Conservation (phyloP, 768 basidiomycete genomes). For the Leccinum boreale region DNA sequence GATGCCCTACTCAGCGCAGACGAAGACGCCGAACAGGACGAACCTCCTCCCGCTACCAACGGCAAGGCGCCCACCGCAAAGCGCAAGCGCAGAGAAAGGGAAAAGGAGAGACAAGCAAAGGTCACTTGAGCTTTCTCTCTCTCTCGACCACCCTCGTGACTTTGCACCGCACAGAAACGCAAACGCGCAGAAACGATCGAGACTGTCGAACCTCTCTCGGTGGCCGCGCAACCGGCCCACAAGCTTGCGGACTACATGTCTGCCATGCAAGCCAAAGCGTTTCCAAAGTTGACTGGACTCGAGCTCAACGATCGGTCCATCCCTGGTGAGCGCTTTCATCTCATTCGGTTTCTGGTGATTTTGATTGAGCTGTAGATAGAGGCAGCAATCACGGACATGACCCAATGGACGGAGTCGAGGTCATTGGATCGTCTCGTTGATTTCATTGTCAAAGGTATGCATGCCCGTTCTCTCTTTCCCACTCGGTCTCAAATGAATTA, state of each 20-base stretch:
- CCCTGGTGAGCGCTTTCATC: constrained; percentile 54
- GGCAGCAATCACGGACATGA: constrained; percentile 71
- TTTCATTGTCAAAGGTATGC: constrained; percentile 72
- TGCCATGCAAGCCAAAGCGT: constrained; percentile 64
- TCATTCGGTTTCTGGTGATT: constrained; percentile 24
- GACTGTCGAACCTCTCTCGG: constrained; percentile 37
- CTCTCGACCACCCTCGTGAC: constrained; percentile 2
- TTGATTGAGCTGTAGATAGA: constrained; percentile 61
- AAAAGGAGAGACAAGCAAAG: constrained; percentile 72
- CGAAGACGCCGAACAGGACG: constrained; percentile 39
- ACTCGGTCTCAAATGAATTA: not conserved
- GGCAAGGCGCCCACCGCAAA: constrained; percentile 38
- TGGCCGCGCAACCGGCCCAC: constrained; percentile 55
- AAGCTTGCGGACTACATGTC: constrained; percentile 62
- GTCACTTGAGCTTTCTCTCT: constrained; percentile 32
- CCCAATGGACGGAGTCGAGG: constrained; percentile 65
- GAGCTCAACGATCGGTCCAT: constrained; percentile 80
- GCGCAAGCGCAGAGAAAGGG: constrained; percentile 72
- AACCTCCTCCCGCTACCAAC: constrained; percentile 11
- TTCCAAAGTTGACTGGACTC: constrained; percentile 64
- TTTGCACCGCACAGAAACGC: constrained; percentile 46
- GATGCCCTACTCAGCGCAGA: constrained; percentile 43
- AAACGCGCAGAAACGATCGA: constrained; percentile 52
- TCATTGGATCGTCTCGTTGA: constrained; percentile 67
- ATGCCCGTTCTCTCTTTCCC: not conserved